phyloP scores from a whole-genome alignment of 164 flowering plant species.

The Tetrastigma voinierianum region DNA sequence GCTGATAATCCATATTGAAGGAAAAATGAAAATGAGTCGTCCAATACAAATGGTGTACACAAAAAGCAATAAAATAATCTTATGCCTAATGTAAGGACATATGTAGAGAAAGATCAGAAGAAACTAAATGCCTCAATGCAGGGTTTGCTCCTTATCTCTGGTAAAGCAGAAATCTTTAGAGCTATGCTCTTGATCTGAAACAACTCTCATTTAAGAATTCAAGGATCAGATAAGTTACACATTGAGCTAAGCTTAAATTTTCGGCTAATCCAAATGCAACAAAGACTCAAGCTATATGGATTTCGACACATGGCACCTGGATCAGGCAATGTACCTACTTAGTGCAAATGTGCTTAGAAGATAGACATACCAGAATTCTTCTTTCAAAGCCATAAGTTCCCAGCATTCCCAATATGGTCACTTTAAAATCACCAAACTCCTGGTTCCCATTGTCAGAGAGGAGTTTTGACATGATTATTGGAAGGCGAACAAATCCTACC shows the following conservation, averaged over 20 bases:
- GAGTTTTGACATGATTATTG: slow-evolving; percentile 85
- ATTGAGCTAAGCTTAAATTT: not conserved
- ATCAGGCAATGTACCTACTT: not conserved
- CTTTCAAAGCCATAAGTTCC: slow-evolving; percentile 92
- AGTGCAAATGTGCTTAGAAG: slow-evolving; percentile 3
- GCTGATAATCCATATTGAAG: not conserved
- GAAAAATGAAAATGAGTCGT: not conserved
- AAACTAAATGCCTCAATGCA: no score
- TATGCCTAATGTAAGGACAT: no score
- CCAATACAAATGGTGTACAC: not conserved
- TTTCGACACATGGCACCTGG: not conserved
- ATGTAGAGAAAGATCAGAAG: no score
- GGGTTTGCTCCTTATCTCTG: no score
- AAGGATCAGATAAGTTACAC: not conserved
- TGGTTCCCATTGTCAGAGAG: slow-evolving; percentile 86
- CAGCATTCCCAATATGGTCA: slow-evolving; percentile 87
- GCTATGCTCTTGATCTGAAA: not conserved
- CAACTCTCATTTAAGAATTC: not conserved
- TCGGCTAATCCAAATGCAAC: not conserved
- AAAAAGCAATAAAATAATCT: no score
- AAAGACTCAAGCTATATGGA: not conserved
- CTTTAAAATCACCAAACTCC: slow-evolving; percentile 95
- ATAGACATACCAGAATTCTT: slow-evolving; percentile 73
- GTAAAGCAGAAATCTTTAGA: not conserved
- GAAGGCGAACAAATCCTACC: slow-evolving; percentile 93